Conservation (phyloP, 306 rosid genomes). For the Lathyrus aphaca region DNA sequence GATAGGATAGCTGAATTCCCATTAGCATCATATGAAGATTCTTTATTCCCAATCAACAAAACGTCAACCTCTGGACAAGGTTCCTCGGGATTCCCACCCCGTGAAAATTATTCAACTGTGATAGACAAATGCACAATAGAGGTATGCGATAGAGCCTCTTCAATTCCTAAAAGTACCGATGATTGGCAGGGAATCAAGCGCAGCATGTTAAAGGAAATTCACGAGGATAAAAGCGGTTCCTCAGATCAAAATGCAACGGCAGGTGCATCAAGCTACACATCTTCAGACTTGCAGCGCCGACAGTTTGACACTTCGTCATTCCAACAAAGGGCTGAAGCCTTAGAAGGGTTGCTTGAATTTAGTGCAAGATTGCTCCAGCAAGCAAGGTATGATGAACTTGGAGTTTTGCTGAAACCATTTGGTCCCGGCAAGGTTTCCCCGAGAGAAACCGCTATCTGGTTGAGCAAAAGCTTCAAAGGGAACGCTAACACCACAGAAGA, state of each 20-base stretch:
- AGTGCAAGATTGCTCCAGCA: slow-evolving; percentile 93
- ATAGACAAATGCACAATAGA: slow-evolving; percentile 92
- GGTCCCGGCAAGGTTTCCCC: slow-evolving; percentile 97
- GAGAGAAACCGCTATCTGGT: slow-evolving; percentile 99
- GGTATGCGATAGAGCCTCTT: slow-evolving; percentile 55
- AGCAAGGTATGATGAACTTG: slow-evolving; percentile 90
- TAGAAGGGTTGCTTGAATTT: slow-evolving; percentile 96
- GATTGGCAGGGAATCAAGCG: slow-evolving; percentile 75
- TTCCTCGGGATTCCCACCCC: slow-evolving; percentile 57
- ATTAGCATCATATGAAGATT: slow-evolving; percentile 71
- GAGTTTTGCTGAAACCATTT: slow-evolving; percentile 93
- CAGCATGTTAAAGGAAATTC: slow-evolving; percentile 56
- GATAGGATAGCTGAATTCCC: slow-evolving; percentile 98
- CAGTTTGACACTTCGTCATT: slow-evolving; percentile 80
- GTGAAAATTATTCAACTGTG: slow-evolving; percentile 67
- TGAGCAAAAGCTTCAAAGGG: slow-evolving; percentile 91
- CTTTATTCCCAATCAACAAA: slow-evolving; percentile 50
- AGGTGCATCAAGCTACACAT: slow-evolving; percentile 87
- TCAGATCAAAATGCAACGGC: slow-evolving; percentile 95
- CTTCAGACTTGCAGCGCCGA: slow-evolving; percentile 64
- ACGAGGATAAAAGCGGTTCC: slow-evolving; percentile 60
- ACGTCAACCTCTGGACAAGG: slow-evolving; percentile 53
- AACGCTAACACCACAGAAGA: slow-evolving; percentile 66
- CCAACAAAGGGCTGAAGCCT: slow-evolving; percentile 96
- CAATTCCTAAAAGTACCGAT: slow-evolving; percentile 48